Conservation (phyloP, 1,284 basidiomycete genomes). For the Apiotrichum siamense region DNA sequence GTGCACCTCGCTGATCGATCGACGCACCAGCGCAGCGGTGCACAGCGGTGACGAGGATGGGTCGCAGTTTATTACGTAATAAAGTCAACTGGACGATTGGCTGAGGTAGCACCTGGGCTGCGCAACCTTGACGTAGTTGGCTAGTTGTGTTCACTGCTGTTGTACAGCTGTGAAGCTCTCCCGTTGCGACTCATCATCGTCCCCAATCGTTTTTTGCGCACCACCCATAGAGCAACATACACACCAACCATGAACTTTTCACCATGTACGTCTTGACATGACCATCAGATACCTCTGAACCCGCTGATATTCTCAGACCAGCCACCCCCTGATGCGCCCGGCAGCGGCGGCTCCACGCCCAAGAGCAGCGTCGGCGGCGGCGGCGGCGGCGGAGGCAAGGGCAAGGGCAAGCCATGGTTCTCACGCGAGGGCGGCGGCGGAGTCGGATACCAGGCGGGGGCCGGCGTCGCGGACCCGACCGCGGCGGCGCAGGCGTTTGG, state of each 20-base stretch:
- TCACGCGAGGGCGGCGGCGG: constrained; percentile 29
- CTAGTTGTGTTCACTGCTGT: too few species aligned
- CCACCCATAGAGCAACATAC: too few species aligned
- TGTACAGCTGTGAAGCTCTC: too few species aligned
- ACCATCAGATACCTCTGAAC: too few species aligned
- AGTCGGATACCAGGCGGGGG: constrained; percentile 60
- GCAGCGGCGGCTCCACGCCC: constrained; percentile 26
- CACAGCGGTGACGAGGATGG: too few species aligned
- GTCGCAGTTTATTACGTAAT: too few species aligned
- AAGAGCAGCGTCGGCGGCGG: background rate
- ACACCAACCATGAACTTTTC: constrained; percentile 22
- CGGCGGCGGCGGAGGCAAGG: constrained; percentile 20
- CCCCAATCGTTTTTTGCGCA: too few species aligned
- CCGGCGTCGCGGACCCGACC: constrained; percentile 35
- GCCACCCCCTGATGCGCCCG: constrained; percentile 45
- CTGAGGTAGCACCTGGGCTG: too few species aligned
- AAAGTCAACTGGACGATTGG: background rate
- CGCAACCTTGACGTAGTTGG: too few species aligned
- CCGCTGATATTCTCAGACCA: constrained; percentile 33
- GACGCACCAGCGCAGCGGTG: too few species aligned
- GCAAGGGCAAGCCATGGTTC: constrained; percentile 56
- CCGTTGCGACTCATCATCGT: too few species aligned
- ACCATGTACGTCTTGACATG: constrained; percentile 21
- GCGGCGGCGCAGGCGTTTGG: constrained; percentile 33
- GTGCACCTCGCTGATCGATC: too few species aligned